These are phyloP conservation scores for Amylostereum areolatum DNA, from an alignment of 1,284 basidiomycete genomes.

Conservation along the genomic window DNA sequence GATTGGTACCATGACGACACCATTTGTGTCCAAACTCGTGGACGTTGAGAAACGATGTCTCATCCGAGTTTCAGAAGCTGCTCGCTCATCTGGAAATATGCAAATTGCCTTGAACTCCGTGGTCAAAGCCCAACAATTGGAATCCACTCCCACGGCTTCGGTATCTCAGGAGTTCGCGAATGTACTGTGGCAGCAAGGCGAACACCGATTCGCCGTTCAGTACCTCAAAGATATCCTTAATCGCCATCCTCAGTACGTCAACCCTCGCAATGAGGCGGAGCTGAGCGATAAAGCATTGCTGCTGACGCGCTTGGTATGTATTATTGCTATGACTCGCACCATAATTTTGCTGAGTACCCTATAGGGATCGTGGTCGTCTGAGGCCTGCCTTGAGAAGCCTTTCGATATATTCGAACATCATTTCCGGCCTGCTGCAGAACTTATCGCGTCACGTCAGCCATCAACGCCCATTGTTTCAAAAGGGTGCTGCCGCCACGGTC, in stretches of 20 bases:
- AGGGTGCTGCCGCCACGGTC: constrained; percentile 51
- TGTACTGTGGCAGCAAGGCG: constrained; percentile 85
- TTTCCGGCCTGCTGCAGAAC: constrained; percentile 58
- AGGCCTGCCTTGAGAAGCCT: constrained; percentile 81
- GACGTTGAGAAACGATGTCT: constrained; percentile 70
- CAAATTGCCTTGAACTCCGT: constrained; percentile 88
- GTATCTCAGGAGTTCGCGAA: constrained; percentile 82
- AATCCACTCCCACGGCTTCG: constrained; percentile 39
- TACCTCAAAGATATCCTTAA: constrained; percentile 52
- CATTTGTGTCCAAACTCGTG: constrained; percentile 46
- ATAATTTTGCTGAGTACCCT: not conserved
- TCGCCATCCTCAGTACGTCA: constrained; percentile 10
- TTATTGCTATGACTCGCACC: not conserved
- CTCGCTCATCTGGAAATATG: constrained; percentile 62
- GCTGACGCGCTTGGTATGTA: constrained; percentile 55
- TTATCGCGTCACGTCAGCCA: constrained; percentile 9
- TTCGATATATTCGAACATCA: constrained; percentile 66
- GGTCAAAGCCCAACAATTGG: constrained; percentile 66
- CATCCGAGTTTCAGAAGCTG: constrained; percentile 67
- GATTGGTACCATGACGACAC: constrained; percentile 64
- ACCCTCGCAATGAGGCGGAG: constrained; percentile 8
- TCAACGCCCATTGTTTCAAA: constrained; percentile 1
- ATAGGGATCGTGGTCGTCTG: constrained; percentile 86
- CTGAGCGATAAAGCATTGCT: constrained; percentile 38
- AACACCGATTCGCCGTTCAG: constrained; percentile 81